These are phyloP conservation scores for Phytophthora sp. DNA, from an alignment of 352 stramenopile species.

Conservation along the genomic window DNA sequence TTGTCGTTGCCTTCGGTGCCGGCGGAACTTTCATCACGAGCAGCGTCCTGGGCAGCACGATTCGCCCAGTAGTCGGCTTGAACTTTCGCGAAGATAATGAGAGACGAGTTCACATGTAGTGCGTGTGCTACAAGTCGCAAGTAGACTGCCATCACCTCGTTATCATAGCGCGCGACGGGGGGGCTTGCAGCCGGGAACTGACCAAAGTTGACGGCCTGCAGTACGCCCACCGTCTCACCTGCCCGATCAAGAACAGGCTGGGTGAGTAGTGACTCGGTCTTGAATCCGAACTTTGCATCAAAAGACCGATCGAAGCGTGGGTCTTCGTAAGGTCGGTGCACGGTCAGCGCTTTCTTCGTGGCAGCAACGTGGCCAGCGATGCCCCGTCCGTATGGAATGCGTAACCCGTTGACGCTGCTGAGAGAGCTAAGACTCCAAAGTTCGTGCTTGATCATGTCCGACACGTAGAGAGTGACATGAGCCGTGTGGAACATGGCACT, in stretches of 20 bases:
- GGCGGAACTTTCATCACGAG: conserved; percentile 7
- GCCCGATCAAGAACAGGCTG: conserved; percentile 76
- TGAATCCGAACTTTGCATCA: conserved; percentile 85
- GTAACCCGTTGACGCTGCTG: conserved; percentile 73
- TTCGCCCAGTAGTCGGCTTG: conserved; percentile 80
- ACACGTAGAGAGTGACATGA: conserved; percentile 75
- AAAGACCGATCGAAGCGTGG: conserved; percentile 82
- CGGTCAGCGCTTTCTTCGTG: conserved; percentile 62
- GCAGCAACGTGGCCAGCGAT: conserved; percentile 75
- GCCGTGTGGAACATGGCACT: conserved; percentile 72
- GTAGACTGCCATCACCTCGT: conserved; percentile 67
- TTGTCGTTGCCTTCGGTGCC: not conserved
- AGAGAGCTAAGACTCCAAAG: conserved; percentile 77
- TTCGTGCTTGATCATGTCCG: conserved; percentile 76
- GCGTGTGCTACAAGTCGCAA: conserved; percentile 63
- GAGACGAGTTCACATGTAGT: conserved; percentile 71
- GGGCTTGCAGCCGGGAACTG: conserved; percentile 57
- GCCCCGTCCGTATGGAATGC: conserved; percentile 76
- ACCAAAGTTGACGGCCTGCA: conserved; percentile 66
- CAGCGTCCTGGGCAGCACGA: conserved; percentile 41
- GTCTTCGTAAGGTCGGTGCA: conserved; percentile 79
- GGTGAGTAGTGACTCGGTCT: conserved; percentile 77
- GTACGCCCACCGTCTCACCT: conserved; percentile 69
- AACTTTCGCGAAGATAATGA: conserved; percentile 86
- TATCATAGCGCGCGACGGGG: conserved; percentile 64